Conservation (phyloP, 495 filamentous ascomycete species). For the Viridothelium virens region DNA sequence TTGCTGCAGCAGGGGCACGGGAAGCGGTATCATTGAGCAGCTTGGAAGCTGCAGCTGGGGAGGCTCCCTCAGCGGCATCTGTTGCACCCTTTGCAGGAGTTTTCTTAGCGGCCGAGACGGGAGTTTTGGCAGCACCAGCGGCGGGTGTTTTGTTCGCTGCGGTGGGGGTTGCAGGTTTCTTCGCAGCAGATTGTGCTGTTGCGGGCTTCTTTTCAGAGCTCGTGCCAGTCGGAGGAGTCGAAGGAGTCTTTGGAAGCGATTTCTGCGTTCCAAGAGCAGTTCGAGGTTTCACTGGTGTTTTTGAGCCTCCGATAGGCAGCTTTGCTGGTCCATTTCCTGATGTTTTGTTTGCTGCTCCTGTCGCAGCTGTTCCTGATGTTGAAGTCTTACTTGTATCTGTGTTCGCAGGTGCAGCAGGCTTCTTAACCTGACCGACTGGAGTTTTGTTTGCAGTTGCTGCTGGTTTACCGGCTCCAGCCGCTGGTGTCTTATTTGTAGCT, state of each 20-base stretch:
- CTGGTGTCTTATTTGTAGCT: constrained; percentile 4
- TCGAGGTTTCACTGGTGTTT: constrained; percentile 5
- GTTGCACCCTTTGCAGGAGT: constrained; percentile 7
- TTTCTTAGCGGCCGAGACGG: constrained; percentile 14
- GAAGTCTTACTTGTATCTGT: neutral
- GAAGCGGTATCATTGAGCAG: constrained; percentile 1
- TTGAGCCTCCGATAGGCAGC: constrained; percentile 10
- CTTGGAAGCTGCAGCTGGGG: constrained; percentile 8
- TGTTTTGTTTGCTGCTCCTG: constrained; percentile 5
- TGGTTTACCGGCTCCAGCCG: neutral
- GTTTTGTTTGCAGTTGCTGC: constrained; percentile 9
- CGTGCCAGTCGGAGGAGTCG: neutral
- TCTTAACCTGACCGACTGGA: neutral
- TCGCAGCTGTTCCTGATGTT: neutral
- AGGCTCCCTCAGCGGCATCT: neutral
- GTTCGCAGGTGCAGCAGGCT: constrained; percentile 1
- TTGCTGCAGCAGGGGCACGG: constrained; percentile 1
- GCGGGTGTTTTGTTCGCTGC: constrained; percentile 11
- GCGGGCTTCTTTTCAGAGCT: neutral
- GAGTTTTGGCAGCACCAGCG: constrained; percentile 9
- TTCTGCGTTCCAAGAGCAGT: constrained; percentile 13
- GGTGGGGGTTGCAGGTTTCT: constrained; percentile 10
- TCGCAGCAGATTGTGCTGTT: neutral
- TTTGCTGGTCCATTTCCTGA: neutral
- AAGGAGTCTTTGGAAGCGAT: neutral